Evolutionary conservation across 352 stramenopile species (phyloP).

Genomic region (Phytophthora ramorum): DNA sequence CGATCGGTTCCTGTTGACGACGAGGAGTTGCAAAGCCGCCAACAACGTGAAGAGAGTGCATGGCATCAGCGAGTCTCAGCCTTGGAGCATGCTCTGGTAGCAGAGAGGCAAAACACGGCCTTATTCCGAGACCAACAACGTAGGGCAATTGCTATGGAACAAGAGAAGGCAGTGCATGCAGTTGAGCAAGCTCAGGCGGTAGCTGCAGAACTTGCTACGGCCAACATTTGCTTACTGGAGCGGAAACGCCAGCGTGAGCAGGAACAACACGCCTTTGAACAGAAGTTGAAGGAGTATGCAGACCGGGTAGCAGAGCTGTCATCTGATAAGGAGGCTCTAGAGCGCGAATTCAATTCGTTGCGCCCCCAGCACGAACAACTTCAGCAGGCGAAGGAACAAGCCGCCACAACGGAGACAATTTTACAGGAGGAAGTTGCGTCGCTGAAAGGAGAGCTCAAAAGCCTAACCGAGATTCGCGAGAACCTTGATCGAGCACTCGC

Average conservation of each 20-base stretch:
- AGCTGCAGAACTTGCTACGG: constrained; percentile 62
- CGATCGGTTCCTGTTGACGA: constrained; percentile 57
- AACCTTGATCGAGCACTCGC: constrained; percentile 31
- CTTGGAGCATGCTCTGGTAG: constrained; percentile 58
- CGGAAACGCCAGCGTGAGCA: constrained; percentile 68
- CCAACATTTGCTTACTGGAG: constrained; percentile 77
- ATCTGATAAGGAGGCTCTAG: constrained; percentile 10
- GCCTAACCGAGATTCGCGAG: constrained; percentile 30
- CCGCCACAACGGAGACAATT: not conserved
- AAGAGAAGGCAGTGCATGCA: constrained; percentile 56
- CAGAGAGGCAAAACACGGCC: constrained; percentile 46
- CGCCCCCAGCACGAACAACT: constrained; percentile 20
- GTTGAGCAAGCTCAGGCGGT: constrained; percentile 47
- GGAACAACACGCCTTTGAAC: constrained; percentile 40
- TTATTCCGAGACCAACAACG: constrained; percentile 52
- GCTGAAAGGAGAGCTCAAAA: constrained; percentile 26
- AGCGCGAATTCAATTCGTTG: constrained; percentile 19
- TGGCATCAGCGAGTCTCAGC: constrained; percentile 68
- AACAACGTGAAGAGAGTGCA: constrained; percentile 55
- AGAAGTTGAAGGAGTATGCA: constrained; percentile 11
- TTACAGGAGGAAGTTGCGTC: constrained; percentile 19
- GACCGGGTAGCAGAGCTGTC: constrained; percentile 9
- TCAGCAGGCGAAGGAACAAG: constrained; percentile 2
- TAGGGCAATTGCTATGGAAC: constrained; percentile 40
- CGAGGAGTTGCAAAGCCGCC: constrained; percentile 47